A percentile compares a stretch with the other conserved stretches of the same genome.
Evolutionary conservation across 495 filamentous ascomycete species (phyloP).

Genomic region (Copromyces sp.): DNA sequence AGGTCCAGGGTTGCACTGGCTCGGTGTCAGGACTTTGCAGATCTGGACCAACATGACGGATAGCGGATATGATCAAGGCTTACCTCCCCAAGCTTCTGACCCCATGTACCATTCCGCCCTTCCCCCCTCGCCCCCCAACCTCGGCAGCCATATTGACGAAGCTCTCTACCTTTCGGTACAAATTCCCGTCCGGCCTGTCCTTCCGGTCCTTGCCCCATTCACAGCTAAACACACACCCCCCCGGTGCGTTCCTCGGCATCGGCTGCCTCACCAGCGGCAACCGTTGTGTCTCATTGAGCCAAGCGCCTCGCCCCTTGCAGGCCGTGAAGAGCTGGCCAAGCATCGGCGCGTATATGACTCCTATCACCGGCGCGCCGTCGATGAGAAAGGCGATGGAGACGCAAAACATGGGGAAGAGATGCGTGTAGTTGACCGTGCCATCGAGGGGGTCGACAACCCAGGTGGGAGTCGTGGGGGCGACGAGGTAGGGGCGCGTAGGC

Average conservation of each 20-base stretch:
- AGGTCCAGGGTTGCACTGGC: conserved; percentile 60
- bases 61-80: conserved; percentile 3
- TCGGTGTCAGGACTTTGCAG: conserved; percentile 2
- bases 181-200: conserved; percentile 49
- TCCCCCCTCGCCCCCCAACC: conserved; percentile 44
- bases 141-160: conserved; percentile 63
- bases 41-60: neutral
- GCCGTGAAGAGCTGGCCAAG: conserved; percentile 54
- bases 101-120: conserved; percentile 72
- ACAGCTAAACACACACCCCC: conserved; percentile 56
- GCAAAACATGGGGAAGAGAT: conserved; percentile 66
- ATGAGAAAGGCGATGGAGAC: conserved; percentile 56
- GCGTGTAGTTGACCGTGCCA: conserved; percentile 64
- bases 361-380: conserved; percentile 45
- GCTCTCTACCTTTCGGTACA: conserved; percentile 57
- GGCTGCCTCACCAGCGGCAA: conserved; percentile 50
- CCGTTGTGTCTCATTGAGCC: conserved; percentile 50
- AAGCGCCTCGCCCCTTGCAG: conserved; percentile 50
- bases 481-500: conserved; percentile 47
- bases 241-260: conserved; percentile 51
- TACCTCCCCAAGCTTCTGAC: conserved; percentile 53
- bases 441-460: conserved; percentile 64
- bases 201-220: conserved; percentile 66
- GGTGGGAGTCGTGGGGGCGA: conserved; percentile 42
- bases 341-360: conserved; percentile 57